phyloP scores from a whole-genome alignment of 2,329 filamentous ascomycete genomes.

The Colletotrichum gigasporum region DNA sequence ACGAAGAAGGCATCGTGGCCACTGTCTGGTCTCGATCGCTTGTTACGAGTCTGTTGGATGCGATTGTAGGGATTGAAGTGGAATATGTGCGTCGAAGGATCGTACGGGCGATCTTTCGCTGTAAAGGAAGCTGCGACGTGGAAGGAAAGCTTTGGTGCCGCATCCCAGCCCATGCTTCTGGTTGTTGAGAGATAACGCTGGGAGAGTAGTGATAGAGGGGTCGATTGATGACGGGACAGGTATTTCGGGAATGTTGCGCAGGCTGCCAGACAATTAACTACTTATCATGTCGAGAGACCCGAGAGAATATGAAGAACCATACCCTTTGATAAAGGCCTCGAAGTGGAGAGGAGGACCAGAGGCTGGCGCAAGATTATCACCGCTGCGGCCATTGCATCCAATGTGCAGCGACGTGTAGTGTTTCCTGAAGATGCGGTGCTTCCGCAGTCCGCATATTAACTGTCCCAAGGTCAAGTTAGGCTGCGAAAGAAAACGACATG shows the following conservation, averaged over 20 bases:
- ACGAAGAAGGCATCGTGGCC: conserved; percentile 98
- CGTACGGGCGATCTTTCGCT: conserved; percentile 75
- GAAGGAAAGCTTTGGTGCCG: conserved; percentile 63
- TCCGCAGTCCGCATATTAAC: conserved; percentile 31
- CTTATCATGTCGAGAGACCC: too few relatives aligned
- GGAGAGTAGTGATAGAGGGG: not conserved
- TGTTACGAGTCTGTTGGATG: conserved; percentile 63
- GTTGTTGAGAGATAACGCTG: conserved; percentile 13
- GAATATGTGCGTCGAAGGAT: conserved; percentile 75
- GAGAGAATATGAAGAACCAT: not conserved
- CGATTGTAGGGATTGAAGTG: conserved; percentile 75
- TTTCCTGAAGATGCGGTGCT: conserved; percentile 30
- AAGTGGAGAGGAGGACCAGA: conserved; percentile 14
- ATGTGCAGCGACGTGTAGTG: conserved; percentile 28
- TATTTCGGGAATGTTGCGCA: not conserved
- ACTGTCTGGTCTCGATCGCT: conserved; percentile 74
- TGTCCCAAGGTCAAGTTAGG: not conserved
- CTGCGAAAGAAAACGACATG: conserved; percentile 10
- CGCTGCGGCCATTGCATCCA: conserved; percentile 32
- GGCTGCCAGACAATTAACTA: not conserved
- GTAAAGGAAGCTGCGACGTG: conserved; percentile 79
- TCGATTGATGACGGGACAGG: not conserved
- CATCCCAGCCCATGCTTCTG: conserved; percentile 19
- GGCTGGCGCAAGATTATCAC: conserved; percentile 29
- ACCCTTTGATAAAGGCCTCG: conserved; percentile 5